Conservation (phyloP, 805 yeast genomes). For the Yarrowia sp. region DNA sequence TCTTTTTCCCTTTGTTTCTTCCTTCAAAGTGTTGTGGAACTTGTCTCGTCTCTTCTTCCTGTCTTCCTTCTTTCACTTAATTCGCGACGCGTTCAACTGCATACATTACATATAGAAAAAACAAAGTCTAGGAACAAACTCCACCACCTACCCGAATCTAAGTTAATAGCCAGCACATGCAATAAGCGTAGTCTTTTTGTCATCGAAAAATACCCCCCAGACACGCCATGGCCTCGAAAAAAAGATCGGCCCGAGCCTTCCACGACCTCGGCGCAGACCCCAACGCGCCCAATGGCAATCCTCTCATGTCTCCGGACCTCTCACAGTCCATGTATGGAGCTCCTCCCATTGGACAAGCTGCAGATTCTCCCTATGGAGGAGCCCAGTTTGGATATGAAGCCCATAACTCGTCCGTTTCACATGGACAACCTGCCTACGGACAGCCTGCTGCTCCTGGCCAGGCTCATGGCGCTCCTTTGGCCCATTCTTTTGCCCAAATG, state of each 20-base stretch:
- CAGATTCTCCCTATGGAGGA: constrained; percentile 78
- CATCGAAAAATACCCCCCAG: neutral
- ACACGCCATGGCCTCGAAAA: constrained; percentile 22
- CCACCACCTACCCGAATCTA: neutral
- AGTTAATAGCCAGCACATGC: constrained; percentile 20
- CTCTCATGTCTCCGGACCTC: neutral
- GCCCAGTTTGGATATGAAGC: constrained; percentile 87
- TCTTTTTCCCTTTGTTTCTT: neutral
- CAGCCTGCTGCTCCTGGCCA: neutral
- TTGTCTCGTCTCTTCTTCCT: neutral
- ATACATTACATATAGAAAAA: neutral
- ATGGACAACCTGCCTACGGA: neutral
- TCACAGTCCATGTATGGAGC: constrained; percentile 77
- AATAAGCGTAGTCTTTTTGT: neutral
- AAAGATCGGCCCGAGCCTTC: constrained; percentile 23
- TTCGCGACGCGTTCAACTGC: constrained; percentile 1
- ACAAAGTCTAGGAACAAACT: neutral
- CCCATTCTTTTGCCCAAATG: constrained; percentile 23
- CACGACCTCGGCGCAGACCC: constrained; percentile 21
- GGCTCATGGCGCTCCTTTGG: constrained; percentile 14
- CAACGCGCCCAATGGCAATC: constrained; percentile 1
- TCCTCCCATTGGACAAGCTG: constrained; percentile 33
- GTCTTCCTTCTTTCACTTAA: neutral
- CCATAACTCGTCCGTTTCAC: neutral
- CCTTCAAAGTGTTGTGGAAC: neutral